Evolutionary conservation across 163 green algal genomes (phyloP).

Genomic region (Trebouxia gelatinosa): DNA sequence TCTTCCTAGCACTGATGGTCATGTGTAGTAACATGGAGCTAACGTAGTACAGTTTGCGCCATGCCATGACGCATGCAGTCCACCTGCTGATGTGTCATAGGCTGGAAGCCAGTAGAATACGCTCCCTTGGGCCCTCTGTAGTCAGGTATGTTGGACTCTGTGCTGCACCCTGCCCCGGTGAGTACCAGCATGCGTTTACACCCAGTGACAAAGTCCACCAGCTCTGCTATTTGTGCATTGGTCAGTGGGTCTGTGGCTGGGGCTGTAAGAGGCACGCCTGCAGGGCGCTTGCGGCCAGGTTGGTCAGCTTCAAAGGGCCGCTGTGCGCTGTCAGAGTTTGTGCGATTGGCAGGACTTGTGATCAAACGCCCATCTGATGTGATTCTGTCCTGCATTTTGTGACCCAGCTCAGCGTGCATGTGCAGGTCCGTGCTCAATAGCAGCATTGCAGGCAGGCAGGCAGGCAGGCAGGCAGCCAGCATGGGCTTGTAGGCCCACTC

Average conservation of each 20-base stretch:
- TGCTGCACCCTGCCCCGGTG: conserved; percentile 73
- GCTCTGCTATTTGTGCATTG: conserved; percentile 41
- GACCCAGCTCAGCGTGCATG: too few species aligned
- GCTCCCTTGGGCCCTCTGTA: conserved; percentile 79
- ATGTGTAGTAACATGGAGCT: too few species aligned
- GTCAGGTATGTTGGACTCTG: conserved; percentile 83
- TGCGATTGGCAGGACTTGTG: conserved; percentile 1
- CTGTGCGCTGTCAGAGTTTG: neutral
- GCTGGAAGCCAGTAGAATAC: conserved; percentile 84
- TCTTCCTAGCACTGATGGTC: too few species aligned
- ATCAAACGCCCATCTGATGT: conserved; percentile 32
- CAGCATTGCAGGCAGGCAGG: too few species aligned
- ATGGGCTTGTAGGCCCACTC: too few species aligned
- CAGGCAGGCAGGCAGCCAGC: too few species aligned
- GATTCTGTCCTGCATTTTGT: conserved; percentile 48
- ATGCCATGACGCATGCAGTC: too few species aligned
- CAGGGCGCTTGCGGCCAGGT: neutral
- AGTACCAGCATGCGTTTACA: conserved; percentile 51
- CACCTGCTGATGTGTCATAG: conserved; percentile 88
- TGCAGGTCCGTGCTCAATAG: too few species aligned
- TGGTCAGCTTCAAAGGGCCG: neutral
- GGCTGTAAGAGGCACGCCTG: conserved; percentile 36
- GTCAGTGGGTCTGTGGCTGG: conserved; percentile 47
- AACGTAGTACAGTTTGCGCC: too few species aligned
- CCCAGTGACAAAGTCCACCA: conserved; percentile 47